Conservation (phyloP, 306 rosid species). For the Gleditsia sinensis region DNA sequence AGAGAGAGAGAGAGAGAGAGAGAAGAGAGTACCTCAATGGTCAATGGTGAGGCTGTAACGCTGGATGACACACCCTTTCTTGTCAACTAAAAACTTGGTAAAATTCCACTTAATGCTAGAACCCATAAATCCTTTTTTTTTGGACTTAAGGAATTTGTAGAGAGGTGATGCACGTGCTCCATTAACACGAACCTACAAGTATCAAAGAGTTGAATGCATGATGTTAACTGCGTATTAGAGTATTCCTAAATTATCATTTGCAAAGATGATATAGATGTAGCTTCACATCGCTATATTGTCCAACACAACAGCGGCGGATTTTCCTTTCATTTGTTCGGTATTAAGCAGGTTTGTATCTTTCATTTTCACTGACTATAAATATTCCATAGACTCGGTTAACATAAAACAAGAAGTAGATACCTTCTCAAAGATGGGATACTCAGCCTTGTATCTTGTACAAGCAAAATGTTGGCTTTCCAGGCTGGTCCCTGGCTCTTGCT, state of each 20-base stretch:
- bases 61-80: conserved; percentile 60
- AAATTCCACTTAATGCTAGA: conserved; percentile 87
- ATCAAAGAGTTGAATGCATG: background rate
- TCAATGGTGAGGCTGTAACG: conserved; percentile 64
- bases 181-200: conserved; percentile 64
- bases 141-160: conserved; percentile 72
- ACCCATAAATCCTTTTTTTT: conserved; percentile 62
- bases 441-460: conserved; percentile 83
- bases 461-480: conserved; percentile 64
- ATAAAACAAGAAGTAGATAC: conserved; percentile 37
- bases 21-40: conserved; percentile 61
- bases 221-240: conserved; percentile 11
- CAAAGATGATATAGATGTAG: conserved; percentile 10
- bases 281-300: conserved; percentile 1
- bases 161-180: conserved; percentile 70
- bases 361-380: too few relatives aligned
- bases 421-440: conserved; percentile 86
- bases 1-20: conserved; percentile 15
- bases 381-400: too few relatives aligned
- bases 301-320: too few relatives aligned
- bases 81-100: conserved; percentile 83
- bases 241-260: conserved; percentile 23
- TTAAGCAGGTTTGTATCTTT: too few relatives aligned
- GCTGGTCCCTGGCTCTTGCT: conserved; percentile 78
- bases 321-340: background rate